Conservation (phyloP, 106 monocot genomes). For the Dendrobium officinale region DNA sequence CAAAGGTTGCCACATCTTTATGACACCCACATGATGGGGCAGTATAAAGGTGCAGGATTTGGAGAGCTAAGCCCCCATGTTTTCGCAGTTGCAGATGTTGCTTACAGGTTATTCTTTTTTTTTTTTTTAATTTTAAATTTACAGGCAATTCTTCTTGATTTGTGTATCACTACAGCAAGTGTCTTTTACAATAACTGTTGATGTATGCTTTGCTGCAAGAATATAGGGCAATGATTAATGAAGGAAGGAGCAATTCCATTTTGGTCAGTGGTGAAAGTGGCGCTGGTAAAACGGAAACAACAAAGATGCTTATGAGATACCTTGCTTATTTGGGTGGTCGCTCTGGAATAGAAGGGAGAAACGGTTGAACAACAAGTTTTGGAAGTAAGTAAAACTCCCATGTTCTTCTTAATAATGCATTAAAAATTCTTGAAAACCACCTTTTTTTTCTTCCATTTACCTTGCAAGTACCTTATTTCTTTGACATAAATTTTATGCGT, state of each 20-base stretch:
- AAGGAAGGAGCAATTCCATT: slow-evolving; percentile 83
- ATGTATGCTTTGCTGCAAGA: slow-evolving; percentile 11
- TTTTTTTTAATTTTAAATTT: neutral
- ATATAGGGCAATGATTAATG: slow-evolving; percentile 84
- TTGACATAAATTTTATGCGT: neutral
- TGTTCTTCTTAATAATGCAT: neutral
- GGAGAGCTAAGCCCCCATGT: slow-evolving; percentile 51
- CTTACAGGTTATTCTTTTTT: slow-evolving; percentile 19
- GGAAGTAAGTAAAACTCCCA: slow-evolving; percentile 23
- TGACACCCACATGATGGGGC: slow-evolving; percentile 50
- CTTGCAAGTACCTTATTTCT: neutral
- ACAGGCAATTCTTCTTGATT: slow-evolving; percentile 24
- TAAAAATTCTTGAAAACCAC: neutral
- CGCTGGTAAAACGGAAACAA: slow-evolving; percentile 91
- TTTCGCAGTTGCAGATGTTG: slow-evolving; percentile 48
- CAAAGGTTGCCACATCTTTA: slow-evolving; percentile 49
- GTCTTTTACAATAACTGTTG: slow-evolving; percentile 1
- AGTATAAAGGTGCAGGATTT: slow-evolving; percentile 44
- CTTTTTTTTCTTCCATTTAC: neutral
- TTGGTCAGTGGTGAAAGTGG: slow-evolving; percentile 97
- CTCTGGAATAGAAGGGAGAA: slow-evolving; percentile 58
- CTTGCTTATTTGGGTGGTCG: slow-evolving; percentile 74
- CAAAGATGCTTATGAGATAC: slow-evolving; percentile 90
- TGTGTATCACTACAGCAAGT: neutral
- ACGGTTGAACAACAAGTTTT: slow-evolving; percentile 77